Base-by-base conservation (phyloP, 1,284 basidiomycete genomes). In the Ceratobasidium sp. region DNA sequence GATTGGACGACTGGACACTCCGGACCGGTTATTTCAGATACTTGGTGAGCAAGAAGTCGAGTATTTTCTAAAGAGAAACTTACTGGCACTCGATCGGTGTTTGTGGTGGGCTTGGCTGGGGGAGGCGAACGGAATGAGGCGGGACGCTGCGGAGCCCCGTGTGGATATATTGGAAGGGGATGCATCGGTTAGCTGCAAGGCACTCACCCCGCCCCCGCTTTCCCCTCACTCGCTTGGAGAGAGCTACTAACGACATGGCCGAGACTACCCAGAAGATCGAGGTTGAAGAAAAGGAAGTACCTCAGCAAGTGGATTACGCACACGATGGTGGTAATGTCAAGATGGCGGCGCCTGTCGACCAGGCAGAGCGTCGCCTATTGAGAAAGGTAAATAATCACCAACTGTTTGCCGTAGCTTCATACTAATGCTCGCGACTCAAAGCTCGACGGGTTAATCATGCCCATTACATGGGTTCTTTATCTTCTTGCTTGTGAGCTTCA, bases 11-110 rank as follows among this genome's bases (percentile, higher is more conserved):
- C 36, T 33, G 56, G 24, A 9, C 7, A 3, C 17, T 57, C 60
- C 67, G 56, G 67, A 50, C 67, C 67, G 67, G 47, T 19, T 47
- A 72, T 72, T 72, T 72, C n/a, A 72, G 54, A 72, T 72, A 60
- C 33, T n/a, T 29, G 2, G n/a, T 8, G 7, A n/a, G 14, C 6
- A 22, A 59, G 22, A 36, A 47, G 6, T 29, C 27, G 9, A 36
- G 7, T 48, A 1, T 51, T 44, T 72, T 72, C 67, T 51, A 72
- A 50, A 50, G 24, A 60, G 57, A 72, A 72, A 31, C 7, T 4
- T n/a, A 48, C 2, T 51, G 47, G 45, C 45, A 36, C 24, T 59
- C 36, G 29, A 51, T 6, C n/a, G 7, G 7, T 22, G 15, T 27
- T 33, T 22, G 11, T n/a, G 27, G 9, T 27, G 27, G 45, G 54